Evolutionary conservation across 257 asterid species (phyloP), one percentile per base, ranked within the genome.

Genomic region (Oldenlandia corymbosa): DNA sequence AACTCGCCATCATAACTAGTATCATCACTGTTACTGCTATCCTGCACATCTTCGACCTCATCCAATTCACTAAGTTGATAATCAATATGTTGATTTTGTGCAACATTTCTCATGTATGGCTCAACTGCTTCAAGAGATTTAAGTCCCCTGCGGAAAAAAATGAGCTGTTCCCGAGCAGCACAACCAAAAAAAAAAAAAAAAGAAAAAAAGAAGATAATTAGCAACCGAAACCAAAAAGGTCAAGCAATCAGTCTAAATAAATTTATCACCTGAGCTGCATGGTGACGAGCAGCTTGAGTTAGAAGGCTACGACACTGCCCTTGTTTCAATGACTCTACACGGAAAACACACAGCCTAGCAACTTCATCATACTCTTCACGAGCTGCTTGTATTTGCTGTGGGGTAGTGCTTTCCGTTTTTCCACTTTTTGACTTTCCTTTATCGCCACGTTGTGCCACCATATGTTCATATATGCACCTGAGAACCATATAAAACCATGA

Each of bases 231-330:
- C 20, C 42, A 4, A 8, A n/a, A 53, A 60, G 62, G 54, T 20
- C 47, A 21, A 58, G 47, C 42, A 24, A 34, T 39, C 42, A 66
- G 27, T 55, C 49, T 56, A 70, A 60, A 43, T 56, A 36, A 51
- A 45, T 56, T 41, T 67, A 58, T 56, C 48, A 91, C 98, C 94
- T 91, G 99, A 43, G 97, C 97, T 28, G 91, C 83, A 76, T 89
- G 97, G 80, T 92, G 97, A 68, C 96, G 97, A 70, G 89, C 89
- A 72, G 97, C 99, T 78, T 88, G 96, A 16, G 97, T 92, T 68
- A 92, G 75, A 60, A 92, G 77, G 75, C 97, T 92, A 48, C 89
- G 81, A 72, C 91, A 82, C 70, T 85, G 97, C 78, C 97, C 99
- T 78, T 87, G 95, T 79, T 92, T 89, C 83, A 92, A 78, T 68